Evolutionary conservation across 1,284 basidiomycete species (phyloP), one percentile per base, ranked within the genome.

Genomic region (Cutaneotrichosporon mucoides): DNA sequence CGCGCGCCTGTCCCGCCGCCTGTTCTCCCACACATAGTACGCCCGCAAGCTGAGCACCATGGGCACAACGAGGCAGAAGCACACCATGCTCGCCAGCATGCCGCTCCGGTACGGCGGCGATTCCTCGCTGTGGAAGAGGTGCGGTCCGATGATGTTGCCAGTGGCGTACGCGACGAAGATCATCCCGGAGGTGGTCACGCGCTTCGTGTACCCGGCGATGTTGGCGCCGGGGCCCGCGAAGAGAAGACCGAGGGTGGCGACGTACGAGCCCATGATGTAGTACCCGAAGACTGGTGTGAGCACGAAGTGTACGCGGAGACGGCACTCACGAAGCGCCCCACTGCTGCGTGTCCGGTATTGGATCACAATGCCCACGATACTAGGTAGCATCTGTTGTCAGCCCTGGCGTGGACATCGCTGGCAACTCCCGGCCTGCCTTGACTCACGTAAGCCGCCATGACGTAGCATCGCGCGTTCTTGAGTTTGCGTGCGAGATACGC

Each of bases 261-360:
- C 69, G 55, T 70, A 73, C n/a, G 68, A 67, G 4, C 60, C 63
- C 15, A 72, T 56, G 53, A 71, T 70, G 64, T 72, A 72, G 62
- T 71, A 72, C 0, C 69, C 69, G 49, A 68, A 70, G 40, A 72
- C 57, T 64, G 53, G n/a, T 4, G 57, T 49, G 24, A 64, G 57
- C 40, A 24, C 24, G 24, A 24, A 24, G 24, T 24, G 3, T 24
- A 24, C 24, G 24, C 24, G 24, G 24, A 24, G 2, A 3, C 57
- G 47, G 6, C 8, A 55, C 68, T 61, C 54, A 72, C 67, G 40
- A n/a, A 68, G 58, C 36, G 67, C 66, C 37, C 67, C 67, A 34
- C 44, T 51, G 3, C 60, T 33, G 15, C 64, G 56, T 3, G 62
- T 66, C 15, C 51, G 59, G 45, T 67, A 69, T 46, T 69, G 67